A percentile compares a stretch with the other conserved stretches of the same genome.
These are phyloP conservation scores for Pseudogymnoascus sp. DNA, from an alignment of 2,329 filamentous ascomycete species.

Conservation along the genomic window DNA sequence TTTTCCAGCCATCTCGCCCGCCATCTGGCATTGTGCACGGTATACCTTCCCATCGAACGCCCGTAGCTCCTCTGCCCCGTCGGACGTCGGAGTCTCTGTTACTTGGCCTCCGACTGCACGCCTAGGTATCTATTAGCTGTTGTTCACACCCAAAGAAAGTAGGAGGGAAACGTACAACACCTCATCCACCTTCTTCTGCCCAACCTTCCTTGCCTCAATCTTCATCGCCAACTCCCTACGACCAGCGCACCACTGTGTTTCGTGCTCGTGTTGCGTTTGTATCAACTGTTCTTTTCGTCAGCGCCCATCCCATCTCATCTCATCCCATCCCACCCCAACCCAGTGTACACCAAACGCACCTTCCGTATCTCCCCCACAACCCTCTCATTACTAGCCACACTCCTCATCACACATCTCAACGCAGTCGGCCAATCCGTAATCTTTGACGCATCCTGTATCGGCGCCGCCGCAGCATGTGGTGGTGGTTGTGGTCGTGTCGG, in stretches of 20 bases:
- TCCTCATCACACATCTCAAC: constrained; percentile 41
- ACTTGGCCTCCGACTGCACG: constrained; percentile 37
- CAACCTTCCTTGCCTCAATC: constrained; percentile 41
- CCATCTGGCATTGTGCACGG: constrained; percentile 49
- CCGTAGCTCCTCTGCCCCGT: constrained; percentile 45
- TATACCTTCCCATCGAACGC: constrained; percentile 56
- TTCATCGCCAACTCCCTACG: constrained; percentile 42
- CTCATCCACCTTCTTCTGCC: constrained; percentile 44
- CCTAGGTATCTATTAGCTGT: constrained; percentile 22
- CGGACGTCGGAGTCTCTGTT: constrained; percentile 20
- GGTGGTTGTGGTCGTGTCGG: not conserved
- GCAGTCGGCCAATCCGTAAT: constrained; percentile 41
- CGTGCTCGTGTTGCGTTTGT: constrained; percentile 51
- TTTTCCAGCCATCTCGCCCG: constrained; percentile 44
- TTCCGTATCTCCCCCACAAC: constrained; percentile 35
- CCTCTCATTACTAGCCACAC: constrained; percentile 36
- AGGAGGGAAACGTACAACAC: constrained; percentile 37
- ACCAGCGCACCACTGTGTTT: constrained; percentile 50
- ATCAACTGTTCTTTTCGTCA: constrained; percentile 40
- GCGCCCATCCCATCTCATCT: not conserved
- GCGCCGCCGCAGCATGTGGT: constrained; percentile 6
- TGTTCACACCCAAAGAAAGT: constrained; percentile 13
- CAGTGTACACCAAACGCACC: constrained; percentile 13
- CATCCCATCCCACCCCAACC: not conserved
- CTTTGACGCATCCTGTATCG: constrained; percentile 10